Evolutionary conservation across 257 asterid genomes (phyloP).

Genomic region (Fraxinus cuspidata): DNA sequence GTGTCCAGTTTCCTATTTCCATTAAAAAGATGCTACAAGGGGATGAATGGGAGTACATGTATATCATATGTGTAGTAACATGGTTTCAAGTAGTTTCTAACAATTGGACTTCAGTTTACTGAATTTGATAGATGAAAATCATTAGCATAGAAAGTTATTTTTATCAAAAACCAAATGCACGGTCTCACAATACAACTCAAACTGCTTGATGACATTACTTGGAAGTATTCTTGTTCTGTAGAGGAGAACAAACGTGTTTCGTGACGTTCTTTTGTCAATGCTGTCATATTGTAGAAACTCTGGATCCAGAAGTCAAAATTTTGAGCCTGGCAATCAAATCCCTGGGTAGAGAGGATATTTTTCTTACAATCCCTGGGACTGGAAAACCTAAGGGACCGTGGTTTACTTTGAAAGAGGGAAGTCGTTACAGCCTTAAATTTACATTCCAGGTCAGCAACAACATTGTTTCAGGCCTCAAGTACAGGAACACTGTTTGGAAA

Average conservation of each 20-base stretch:
- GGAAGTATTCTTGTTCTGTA: neutral
- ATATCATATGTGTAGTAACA: neutral
- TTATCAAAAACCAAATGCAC: neutral
- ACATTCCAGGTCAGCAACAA: slow-evolving; percentile 71
- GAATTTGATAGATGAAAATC: neutral
- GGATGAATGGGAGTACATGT: neutral
- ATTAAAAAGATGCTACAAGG: neutral
- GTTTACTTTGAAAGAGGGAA: slow-evolving; percentile 82
- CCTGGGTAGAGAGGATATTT: slow-evolving; percentile 62
- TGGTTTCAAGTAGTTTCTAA: neutral
- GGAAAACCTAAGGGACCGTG: slow-evolving; percentile 68
- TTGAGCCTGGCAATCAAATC: slow-evolving; percentile 67
- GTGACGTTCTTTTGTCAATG: neutral
- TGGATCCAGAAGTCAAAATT: slow-evolving; percentile 78
- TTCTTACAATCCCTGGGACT: slow-evolving; percentile 63
- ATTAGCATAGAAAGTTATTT: neutral
- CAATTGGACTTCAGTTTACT: neutral
- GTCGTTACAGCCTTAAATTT: slow-evolving; percentile 58
- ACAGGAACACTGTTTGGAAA: slow-evolving; percentile 77
- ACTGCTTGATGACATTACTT: neutral
- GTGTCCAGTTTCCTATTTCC: neutral
- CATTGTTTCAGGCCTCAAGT: slow-evolving; percentile 72
- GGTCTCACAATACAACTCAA: neutral
- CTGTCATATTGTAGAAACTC: slow-evolving; percentile 44
- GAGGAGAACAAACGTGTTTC: neutral